Evolutionary conservation across 1,139 yeast genomes (phyloP).

Genomic region (Diutina catenulata): DNA sequence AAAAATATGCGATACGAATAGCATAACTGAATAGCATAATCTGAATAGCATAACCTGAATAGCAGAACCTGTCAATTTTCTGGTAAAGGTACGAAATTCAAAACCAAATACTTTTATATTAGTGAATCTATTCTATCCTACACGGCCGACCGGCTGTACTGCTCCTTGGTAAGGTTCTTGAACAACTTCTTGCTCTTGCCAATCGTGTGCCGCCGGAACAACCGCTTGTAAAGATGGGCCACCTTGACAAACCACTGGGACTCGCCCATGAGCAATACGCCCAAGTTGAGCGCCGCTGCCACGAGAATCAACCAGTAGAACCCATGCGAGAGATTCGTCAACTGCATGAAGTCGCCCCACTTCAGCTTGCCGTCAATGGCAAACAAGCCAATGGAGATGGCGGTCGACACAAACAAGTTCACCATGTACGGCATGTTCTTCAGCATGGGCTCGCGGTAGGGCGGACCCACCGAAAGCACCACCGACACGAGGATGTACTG

Average conservation of each 20-base stretch:
- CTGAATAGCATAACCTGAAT: no score
- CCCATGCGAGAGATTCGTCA: conserved; percentile 44
- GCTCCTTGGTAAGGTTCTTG: conserved; percentile 19
- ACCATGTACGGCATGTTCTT: conserved; percentile 61
- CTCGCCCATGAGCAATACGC: conserved; percentile 35
- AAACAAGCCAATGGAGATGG: conserved; percentile 41
- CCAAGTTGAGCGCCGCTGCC: conserved; percentile 37
- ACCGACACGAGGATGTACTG: conserved; percentile 83
- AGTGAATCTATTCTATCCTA: no score
- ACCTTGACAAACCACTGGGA: conserved; percentile 17
- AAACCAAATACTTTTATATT: no score
- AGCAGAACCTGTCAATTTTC: no score
- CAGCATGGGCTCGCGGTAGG: conserved; percentile 73
- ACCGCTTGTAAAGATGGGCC: conserved; percentile 20
- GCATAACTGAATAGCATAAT: no score
- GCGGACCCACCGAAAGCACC: conserved; percentile 82
- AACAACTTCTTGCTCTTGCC: conserved; percentile 27
- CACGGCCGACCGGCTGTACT: no score
- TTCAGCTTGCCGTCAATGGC: conserved; percentile 33
- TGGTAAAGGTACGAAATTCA: no score
- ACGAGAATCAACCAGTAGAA: conserved; percentile 43
- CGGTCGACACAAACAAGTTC: conserved; percentile 41
- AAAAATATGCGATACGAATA: no score
- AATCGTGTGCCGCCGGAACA: conserved; percentile 12
- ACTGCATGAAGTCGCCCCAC: conserved; percentile 62